phyloP scores from a whole-genome alignment of 306 rosid genomes.

The Cucurbita pepo region DNA sequence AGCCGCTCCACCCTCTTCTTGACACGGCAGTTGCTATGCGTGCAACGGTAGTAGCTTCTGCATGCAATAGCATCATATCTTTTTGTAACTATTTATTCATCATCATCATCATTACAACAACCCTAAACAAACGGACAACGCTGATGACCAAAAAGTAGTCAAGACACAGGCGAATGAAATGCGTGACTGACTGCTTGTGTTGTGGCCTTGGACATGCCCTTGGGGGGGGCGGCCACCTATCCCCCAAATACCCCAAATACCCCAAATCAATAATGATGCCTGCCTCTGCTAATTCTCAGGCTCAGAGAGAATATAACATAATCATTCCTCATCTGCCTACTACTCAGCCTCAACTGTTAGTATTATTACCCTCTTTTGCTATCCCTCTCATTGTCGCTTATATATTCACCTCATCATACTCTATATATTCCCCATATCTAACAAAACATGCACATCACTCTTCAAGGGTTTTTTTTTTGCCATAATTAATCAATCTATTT shows the following conservation, averaged over 20 bases:
- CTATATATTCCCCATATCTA: too few species aligned
- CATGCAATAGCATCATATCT: background rate
- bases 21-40: conserved; percentile 82
- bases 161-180: background rate
- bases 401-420: background rate
- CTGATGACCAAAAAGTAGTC: background rate
- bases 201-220: background rate
- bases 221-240: background rate
- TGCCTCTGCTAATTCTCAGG: background rate
- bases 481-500: too few species aligned
- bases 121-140: too few species aligned
- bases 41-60: conserved; percentile 95
- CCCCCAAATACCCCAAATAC: background rate
- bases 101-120: background rate
- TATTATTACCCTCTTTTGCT: background rate
- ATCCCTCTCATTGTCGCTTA: background rate
- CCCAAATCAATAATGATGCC: background rate
- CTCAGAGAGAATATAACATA: background rate
- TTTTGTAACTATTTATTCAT: too few species aligned
- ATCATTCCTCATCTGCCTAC: background rate
- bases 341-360: background rate
- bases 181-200: background rate
- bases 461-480: too few species aligned
- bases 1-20: conserved; percentile 92
- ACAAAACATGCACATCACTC: too few species aligned